Evolutionary conservation across 2,329 filamentous ascomycete genomes (phyloP), one percentile per base, ranked within the genome.

Genomic region (Colletotrichum truncatum): DNA sequence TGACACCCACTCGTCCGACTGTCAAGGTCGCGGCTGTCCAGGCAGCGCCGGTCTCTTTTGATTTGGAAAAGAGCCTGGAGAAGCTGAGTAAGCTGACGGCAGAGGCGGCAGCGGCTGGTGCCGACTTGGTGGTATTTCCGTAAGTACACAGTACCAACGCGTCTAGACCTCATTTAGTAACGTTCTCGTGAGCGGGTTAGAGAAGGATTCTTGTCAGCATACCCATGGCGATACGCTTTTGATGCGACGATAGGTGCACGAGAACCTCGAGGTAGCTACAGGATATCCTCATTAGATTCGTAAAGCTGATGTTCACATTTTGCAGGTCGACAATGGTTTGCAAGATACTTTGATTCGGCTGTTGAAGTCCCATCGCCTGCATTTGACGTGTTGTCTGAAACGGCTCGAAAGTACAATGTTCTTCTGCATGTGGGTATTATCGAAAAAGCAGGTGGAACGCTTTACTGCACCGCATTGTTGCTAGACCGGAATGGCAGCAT

Each of bases 201-300:
- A 4, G 78, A 81, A 70, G 77, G 71, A 0, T 80, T 80, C 61
- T 68, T 81, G 23, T 79, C 78, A 9, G 78, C 79, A 12, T 81
- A 81, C 61, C 78, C 78, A 18, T 81, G 79, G 78, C 69, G 78
- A 28, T 81, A 81, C 67, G 74, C 76, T 11, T 81, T 81, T 60
- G 78, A 80, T 72, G 72, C 76, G n/a, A 81, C 79, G 4, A 75
- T 81, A 67, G 78, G 79, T 30, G 73, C 75, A 5, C 73, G 78
- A 23, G 78, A 80, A 66, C 75, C 73, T 6, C 73, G 78, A 69
- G 78, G 78, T 79, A 69, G 55, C 11, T 14, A 14, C 10, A n/a
- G n/a, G 9, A 28, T 18, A 34, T 9, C n/a, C 8, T 2, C 9
- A 6, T 51, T 9, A 11, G n/a, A 18, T 10, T 26, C 7, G 12